Evolutionary conservation across 352 stramenopile genomes (phyloP), one percentile per base, ranked within the genome.

Genomic region (Blastocystis sp.): DNA sequence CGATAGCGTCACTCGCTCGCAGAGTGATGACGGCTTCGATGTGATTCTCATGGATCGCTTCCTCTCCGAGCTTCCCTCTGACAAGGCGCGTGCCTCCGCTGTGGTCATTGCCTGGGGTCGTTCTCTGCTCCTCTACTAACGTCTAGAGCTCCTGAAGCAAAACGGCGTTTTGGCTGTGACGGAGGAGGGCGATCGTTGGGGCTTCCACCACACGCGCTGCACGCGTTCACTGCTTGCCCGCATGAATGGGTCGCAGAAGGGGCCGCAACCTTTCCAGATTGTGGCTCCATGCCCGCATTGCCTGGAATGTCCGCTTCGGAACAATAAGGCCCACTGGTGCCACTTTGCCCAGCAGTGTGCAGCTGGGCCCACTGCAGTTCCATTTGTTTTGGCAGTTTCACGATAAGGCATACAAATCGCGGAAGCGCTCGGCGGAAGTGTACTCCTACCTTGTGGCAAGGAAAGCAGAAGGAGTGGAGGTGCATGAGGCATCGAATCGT

Each of bases 11-110:
- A 2, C 42, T 69, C 14, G 9, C 28, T n/a, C 24, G 14, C n/a
- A 84, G 74, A 10, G 24, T 7, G 57, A 84, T 34, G 14, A 43
- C 10, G 9, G 10, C 1, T 84, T 70, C 43, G 74, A 84, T 19
- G 19, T 84, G 2, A 17, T 84, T 48, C 17, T 68, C 2, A 66
- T 84, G 17, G 74, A 84, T 69, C 74, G 74, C 48, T 84, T 84
- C 66, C 74, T 84, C 42, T 52, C 54, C 14, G 74, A 84, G 24
- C 34, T 84, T 57, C 74, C 74, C 7, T 84, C 74, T 7, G 66
- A 84, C 38, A 84, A 84, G 60, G 74, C 74, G 24, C 59, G 74
- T 38, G 57, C 57, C 4, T 84, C 74, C 38, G 59, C 74, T n/a
- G 34, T 61, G 10, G 34, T 69, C 38, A 70, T 84, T 69, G 74